Evolutionary conservation across 2,329 filamentous ascomycete genomes (phyloP), one percentile per base, ranked within the genome.

Genomic region (Hymenoscyphus occultus): DNA sequence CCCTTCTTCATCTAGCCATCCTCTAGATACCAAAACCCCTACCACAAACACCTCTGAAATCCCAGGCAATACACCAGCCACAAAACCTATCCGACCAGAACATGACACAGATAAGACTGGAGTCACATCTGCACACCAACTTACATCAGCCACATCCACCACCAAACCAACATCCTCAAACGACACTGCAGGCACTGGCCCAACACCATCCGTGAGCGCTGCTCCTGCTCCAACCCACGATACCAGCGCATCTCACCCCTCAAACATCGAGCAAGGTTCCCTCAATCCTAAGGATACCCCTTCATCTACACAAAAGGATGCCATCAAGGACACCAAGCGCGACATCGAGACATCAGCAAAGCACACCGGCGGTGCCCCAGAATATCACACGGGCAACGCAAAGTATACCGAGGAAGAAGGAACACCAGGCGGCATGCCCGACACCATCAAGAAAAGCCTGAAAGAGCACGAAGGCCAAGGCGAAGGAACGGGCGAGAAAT

Each of bases 401-500:
- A n/a, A 51, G 2, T 60, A 65, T 66, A 73, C 16, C 6, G 63
- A 32, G 13, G 35, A 32, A 3, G 39, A 28, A 14, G 40, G n/a
- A 51, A 22, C 28, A 2, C 31, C 56, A 9, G 56, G 56, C 22
- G 65, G 59, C 39, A 42, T 28, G 54, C 39, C 14, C 5, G 39
- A 71, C 68, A 45, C 61, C 39, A 54, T 54, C 48, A 54, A 54
- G 48, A 64, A 68, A 48, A 66, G 66, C 31, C 56, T 63, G 39
- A 64, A 67, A 61, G 66, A 65, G 28, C 28, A 28, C 13, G 70
- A 78, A 70, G 78, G 76, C 66, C 71, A 74, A 12, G 75, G 76
- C 14, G 77, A 81, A 67, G 83, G 81, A 1, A 86, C 83, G 0
- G 85, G 85, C 6, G 83, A 86, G 74, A 72, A 84, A 71, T 84